A percentile compares a stretch with the other conserved stretches of the same genome.
These are phyloP conservation scores for Biscogniauxia marginata DNA, from an alignment of 2,329 filamentous ascomycete species.

Conservation along the genomic window DNA sequence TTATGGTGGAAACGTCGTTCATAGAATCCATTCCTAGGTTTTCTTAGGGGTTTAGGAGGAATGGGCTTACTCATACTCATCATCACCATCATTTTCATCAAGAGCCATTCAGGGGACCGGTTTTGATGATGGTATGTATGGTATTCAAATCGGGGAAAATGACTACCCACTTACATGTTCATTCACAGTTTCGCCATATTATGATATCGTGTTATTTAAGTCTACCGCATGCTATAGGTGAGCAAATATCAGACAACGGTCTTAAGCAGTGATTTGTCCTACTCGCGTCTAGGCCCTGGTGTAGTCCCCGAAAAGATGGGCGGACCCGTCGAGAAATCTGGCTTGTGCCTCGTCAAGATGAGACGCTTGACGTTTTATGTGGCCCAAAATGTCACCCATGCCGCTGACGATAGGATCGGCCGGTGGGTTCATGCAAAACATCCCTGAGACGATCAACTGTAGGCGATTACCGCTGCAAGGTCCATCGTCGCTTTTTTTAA, in stretches of 20 bases:
- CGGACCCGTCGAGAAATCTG: constrained; percentile 11
- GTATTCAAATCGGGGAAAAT: no score
- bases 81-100: no score
- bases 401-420: background rate
- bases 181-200: background rate
- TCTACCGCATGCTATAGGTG: constrained; percentile 2
- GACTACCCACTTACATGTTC: no score
- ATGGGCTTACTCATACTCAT: no score
- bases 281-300: no score
- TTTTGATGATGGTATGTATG: no score
- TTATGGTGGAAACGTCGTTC: no score
- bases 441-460: background rate
- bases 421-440: background rate
- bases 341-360: background rate
- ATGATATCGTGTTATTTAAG: background rate
- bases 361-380: background rate
- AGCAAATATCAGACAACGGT: constrained; percentile 4
- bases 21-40: no score
- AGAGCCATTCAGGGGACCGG: no score
- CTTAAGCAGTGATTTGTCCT: no score
- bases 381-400: background rate
- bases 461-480: background rate
- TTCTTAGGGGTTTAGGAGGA: no score
- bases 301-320: background rate
- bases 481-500: background rate